Conservation (phyloP, 495 filamentous ascomycete species). For the Tuber magnatum region DNA sequence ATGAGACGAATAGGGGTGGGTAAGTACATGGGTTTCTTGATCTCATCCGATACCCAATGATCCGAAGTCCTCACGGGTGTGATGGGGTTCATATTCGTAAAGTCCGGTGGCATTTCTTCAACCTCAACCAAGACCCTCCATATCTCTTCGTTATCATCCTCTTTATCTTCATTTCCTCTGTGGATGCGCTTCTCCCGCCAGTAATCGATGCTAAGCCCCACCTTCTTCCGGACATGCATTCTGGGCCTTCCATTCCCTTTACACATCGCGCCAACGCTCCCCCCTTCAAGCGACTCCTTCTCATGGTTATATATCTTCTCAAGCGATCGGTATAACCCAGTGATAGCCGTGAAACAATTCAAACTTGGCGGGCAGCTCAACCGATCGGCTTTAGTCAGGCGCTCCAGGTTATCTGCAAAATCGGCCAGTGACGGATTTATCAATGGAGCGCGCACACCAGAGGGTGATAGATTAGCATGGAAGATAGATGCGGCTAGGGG, state of each 20-base stretch:
- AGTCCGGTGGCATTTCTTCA: constrained; percentile 45
- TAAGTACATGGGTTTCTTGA: constrained; percentile 47
- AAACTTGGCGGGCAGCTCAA: constrained; percentile 64
- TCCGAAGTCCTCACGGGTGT: constrained; percentile 56
- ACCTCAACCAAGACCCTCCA: constrained; percentile 63
- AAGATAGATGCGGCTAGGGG: constrained; percentile 45
- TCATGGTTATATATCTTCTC: constrained; percentile 60
- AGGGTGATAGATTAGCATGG: constrained; percentile 48
- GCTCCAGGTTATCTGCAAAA: constrained; percentile 75
- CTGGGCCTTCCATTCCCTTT: constrained; percentile 65
- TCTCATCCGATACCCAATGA: constrained; percentile 56
- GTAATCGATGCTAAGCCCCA: constrained; percentile 78
- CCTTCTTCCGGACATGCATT: constrained; percentile 63
- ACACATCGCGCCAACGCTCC: constrained; percentile 53
- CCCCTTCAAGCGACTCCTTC: constrained; percentile 50
- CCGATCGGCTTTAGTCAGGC: constrained; percentile 69
- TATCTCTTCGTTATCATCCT: constrained; percentile 43
- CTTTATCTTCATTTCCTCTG: constrained; percentile 40
- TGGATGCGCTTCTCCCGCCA: constrained; percentile 62
- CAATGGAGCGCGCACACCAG: constrained; percentile 45
- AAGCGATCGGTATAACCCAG: constrained; percentile 65
- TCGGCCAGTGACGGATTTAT: constrained; percentile 55
- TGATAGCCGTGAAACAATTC: constrained; percentile 83
- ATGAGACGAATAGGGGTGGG: constrained; percentile 9
- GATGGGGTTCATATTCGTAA: constrained; percentile 47